phyloP scores from a whole-genome alignment of 192 early-diverging fungal species.

The Backusella sp. region DNA sequence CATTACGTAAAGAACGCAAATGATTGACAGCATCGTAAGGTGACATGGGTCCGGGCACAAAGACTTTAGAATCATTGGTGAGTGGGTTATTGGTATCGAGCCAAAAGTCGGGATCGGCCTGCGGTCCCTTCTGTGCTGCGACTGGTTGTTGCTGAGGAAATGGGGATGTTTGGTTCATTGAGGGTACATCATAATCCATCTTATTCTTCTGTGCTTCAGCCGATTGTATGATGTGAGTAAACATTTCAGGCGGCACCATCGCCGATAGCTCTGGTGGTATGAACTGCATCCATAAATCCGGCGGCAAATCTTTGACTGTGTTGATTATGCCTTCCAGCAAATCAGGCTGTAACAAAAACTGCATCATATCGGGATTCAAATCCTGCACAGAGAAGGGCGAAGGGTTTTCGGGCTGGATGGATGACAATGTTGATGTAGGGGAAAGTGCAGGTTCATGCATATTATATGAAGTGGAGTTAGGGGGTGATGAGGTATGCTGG shows the following conservation, averaged over 20 bases:
- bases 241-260: slow-evolving; percentile 10
- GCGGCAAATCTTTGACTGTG: slow-evolving; percentile 2
- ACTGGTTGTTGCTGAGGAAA: neutral
- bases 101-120: slow-evolving; percentile 7
- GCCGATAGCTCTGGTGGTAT: slow-evolving; percentile 4
- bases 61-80: neutral
- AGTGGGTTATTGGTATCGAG: neutral
- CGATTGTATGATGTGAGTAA: neutral
- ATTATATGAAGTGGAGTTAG: neutral
- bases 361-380: neutral
- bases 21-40: slow-evolving; percentile 21
- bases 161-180: neutral
- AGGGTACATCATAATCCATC: neutral
- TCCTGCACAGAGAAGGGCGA: neutral
- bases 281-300: neutral
- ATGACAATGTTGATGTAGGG: neutral
- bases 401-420: neutral
- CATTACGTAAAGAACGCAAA: slow-evolving; percentile 5
- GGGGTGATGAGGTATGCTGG: neutral
- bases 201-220: neutral
- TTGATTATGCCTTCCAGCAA: neutral
- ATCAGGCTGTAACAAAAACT: slow-evolving; percentile 10
- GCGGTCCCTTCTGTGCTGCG: neutral
- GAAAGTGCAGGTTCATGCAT: neutral
- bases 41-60: slow-evolving; percentile 19